phyloP scores from a whole-genome alignment of 805 yeast genomes.

The Saccharomyces cerevisiae region DNA sequence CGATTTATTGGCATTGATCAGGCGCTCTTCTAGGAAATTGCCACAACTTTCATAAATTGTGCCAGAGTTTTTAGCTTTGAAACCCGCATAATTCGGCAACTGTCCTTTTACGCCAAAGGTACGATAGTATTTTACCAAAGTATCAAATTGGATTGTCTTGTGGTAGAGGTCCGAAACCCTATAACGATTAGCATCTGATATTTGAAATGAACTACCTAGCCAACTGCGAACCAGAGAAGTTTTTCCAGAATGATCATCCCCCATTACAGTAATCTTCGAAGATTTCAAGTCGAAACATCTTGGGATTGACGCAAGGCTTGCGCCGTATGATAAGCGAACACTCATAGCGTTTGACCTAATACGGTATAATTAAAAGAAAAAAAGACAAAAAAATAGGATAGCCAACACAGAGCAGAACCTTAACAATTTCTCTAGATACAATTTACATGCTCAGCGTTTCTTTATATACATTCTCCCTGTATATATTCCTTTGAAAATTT shows the following conservation, averaged over 20 bases:
- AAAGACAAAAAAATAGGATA: neutral
- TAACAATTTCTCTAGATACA: neutral
- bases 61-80: too few species aligned
- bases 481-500: too few species aligned
- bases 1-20: neutral
- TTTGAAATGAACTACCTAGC: constrained; percentile 7
- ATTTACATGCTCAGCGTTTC: neutral
- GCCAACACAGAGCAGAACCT: neutral
- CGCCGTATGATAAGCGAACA: constrained; percentile 7
- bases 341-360: constrained; percentile 3
- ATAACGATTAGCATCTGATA: neutral
- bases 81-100: too few species aligned
- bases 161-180: constrained; percentile 14
- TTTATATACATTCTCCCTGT: too few species aligned
- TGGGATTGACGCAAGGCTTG: constrained; percentile 4
- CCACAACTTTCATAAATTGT: neutral
- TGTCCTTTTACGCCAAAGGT: neutral
- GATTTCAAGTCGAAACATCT: constrained; percentile 15
- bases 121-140: neutral
- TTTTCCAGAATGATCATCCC: constrained; percentile 20
- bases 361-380: too few species aligned
- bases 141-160: constrained; percentile 3
- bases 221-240: constrained; percentile 20
- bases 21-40: neutral
- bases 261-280: constrained; percentile 22